Base-by-base conservation (phyloP, 169 alveolate species). In the Miamiensis avidus region DNA sequence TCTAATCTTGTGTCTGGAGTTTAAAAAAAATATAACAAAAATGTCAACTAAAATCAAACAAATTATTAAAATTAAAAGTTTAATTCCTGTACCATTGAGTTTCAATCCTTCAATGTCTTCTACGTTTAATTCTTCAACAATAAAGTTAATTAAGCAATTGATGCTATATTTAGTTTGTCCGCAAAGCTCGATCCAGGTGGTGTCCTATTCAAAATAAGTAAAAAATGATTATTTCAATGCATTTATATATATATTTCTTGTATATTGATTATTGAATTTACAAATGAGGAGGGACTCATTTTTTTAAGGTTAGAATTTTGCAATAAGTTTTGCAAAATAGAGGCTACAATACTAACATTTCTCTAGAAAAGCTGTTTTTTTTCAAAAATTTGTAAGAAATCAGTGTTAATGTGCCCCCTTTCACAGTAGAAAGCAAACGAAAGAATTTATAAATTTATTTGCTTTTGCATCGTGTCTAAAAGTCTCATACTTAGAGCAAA, bases 361-460 rank as follows among this genome's bases (percentile, higher is more conserved):
- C 84, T 79, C 30, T 34, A 31, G n/a, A 79, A 49, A 49, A 64
- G 34, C 30, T 64, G 34, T 72, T 79, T 79, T 79, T 79, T 74
- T 26, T 34, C 65, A 1, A n/a, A 34, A 25, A 72, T 74, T 28
- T 65, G 34, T 29, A 79, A 79, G 49, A 79, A 49, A 29, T 79
- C 84, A 49, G 84, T 64, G 34, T 79, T 79, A 1, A 79, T 49
- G 20, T 79, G 29, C 1, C 33, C 33, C n/a, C 34, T 49, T 79
- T 79, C 84, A 65, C 84, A 79, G 65, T 34, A 79, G 49, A 79
- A 79, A 28, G 84, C 75, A 31, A 29, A 79, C 26, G 69, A 49
- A 49, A 49, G 4, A 11, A 20, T 49, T 11, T 4, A 49, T 11
- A 49, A 20, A 49, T 4, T 11, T 11, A 49, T 49, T 11, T 11